Evolutionary conservation across 805 yeast genomes (phyloP).

Genomic region (Wickerhamomyces sydowiorum): DNA sequence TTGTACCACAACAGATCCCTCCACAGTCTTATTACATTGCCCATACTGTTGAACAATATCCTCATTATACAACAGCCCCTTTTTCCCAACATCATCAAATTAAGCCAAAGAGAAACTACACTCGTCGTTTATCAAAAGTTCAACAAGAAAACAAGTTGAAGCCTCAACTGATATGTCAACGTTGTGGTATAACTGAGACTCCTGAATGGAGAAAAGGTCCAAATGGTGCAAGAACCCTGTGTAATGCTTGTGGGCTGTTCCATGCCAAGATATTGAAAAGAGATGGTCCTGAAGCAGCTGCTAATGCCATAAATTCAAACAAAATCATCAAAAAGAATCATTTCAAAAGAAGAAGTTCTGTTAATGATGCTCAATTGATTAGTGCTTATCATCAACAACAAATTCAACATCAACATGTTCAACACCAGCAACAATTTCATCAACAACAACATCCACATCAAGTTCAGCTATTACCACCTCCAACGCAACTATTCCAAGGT

Average conservation of each 20-base stretch:
- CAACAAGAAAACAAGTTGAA: conserved; percentile 2
- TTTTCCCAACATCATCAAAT: not conserved
- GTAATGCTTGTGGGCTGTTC: conserved; percentile 80
- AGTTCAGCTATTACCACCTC: not conserved
- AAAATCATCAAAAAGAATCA: conserved; percentile 4
- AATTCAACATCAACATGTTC: not conserved
- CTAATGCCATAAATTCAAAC: conserved; percentile 14
- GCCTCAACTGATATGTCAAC: conserved; percentile 27
- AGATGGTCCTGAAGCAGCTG: conserved; percentile 24
- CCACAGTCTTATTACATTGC: not conserved
- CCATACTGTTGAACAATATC: not conserved
- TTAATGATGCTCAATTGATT: not conserved
- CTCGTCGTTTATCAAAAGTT: not conserved
- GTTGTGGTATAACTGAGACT: conserved; percentile 52
- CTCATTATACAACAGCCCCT: not conserved
- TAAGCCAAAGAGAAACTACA: not conserved
- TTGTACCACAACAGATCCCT: conserved; percentile 1
- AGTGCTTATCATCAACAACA: not conserved
- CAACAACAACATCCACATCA: not conserved
- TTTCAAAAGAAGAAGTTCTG: conserved; percentile 4
- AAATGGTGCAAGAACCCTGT: conserved; percentile 64
- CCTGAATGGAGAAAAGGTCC: conserved; percentile 89
- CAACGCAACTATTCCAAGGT: not conserved
- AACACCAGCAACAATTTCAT: not conserved
- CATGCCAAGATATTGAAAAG: conserved; percentile 61